Conservation (phyloP, 768 basidiomycete species). For the Rhodosporidiobolus odoratus region DNA sequence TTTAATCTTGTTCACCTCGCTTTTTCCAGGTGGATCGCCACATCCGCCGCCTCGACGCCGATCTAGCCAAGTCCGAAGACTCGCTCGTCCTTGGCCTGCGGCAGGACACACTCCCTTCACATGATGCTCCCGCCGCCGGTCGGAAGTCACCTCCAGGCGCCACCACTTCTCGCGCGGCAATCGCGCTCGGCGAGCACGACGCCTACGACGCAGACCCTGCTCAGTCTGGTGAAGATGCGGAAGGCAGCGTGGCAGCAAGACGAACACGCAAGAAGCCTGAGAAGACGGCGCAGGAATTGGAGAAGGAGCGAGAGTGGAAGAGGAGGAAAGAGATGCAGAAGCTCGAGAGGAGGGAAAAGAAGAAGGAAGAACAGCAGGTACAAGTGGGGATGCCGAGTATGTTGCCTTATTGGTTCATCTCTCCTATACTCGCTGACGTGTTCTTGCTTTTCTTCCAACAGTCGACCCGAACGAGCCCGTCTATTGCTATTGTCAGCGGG, state of each 20-base stretch:
- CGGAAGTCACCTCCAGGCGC: conserved; percentile 1
- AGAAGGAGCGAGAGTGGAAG: conserved; percentile 17
- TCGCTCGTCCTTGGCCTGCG: conserved; percentile 56
- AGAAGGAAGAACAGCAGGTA: conserved; percentile 1
- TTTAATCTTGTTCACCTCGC: neutral
- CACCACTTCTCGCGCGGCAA: neutral
- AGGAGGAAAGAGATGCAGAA: conserved; percentile 12
- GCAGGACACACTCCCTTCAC: conserved; percentile 51
- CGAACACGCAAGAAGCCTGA: neutral
- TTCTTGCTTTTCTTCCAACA: neutral
- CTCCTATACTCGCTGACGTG: neutral
- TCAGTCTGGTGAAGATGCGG: neutral
- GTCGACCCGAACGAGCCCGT: conserved; percentile 42
- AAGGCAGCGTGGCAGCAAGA: too few species aligned
- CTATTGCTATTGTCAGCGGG: conserved; percentile 44
- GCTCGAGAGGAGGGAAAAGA: conserved; percentile 3
- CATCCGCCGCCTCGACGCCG: conserved; percentile 69
- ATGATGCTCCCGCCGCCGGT: conserved; percentile 27
- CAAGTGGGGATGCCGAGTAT: conserved; percentile 15
- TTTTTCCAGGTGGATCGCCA: conserved; percentile 65
- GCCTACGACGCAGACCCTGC: neutral
- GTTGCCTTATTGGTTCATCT: neutral
- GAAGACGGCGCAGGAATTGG: neutral
- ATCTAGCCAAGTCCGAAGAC: conserved; percentile 60
- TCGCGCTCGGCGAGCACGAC: conserved; percentile 4